Base-by-base conservation (phyloP, 768 basidiomycete genomes). In the Clavulina sp. region DNA sequence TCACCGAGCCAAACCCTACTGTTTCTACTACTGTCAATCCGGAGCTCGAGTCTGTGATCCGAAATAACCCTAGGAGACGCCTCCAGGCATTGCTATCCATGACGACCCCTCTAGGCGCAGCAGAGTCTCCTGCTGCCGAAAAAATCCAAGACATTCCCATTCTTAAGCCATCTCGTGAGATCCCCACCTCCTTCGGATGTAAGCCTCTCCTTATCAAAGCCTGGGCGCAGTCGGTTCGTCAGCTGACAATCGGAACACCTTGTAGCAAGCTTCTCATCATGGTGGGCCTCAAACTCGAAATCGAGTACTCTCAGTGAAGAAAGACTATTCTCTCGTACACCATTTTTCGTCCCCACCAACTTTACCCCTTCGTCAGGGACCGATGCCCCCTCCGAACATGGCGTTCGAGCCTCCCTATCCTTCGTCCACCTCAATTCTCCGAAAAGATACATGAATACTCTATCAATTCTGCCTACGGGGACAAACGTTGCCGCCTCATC, bases 251-350 rank as follows among this genome's bases (percentile, higher is more conserved):
- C 9, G 34, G 34, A 19, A 38, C 19, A 19, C 19, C 9, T 9
- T 46, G 9, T 24, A 46, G 43, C 9, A 9, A 46, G 43, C 26
- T 46, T 46, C 16, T 9, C 9, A 26, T 46, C 24, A 9, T 57
- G 84, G 84, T 84, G 84, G 80, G 67, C 67, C 52, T 73, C 73
- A 1, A 78, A 79, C 29, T 80, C 84, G 64, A 87, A 83, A 62
- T 75, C 79, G 57, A 70, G 74, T 54, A 77, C 80, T 16, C 71
- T 78, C 6, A 76, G 76, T 48, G 84, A 89, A 63, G 78, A 83
- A 59, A 78, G 86, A 18, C 70, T 89, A 26, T 67, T 87, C 21
- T 70, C 80, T 55, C 72, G 73, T 16, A 64, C 83, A 3, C 77
- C 82, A 40, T 84, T 80, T 67, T 81, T 77, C 62, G 67, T 66